Percentiles rank a stretch among this genome's conserved stretches.
phyloP scores from a whole-genome alignment of 1,284 basidiomycete genomes.

The Ustilago bromivora region DNA sequence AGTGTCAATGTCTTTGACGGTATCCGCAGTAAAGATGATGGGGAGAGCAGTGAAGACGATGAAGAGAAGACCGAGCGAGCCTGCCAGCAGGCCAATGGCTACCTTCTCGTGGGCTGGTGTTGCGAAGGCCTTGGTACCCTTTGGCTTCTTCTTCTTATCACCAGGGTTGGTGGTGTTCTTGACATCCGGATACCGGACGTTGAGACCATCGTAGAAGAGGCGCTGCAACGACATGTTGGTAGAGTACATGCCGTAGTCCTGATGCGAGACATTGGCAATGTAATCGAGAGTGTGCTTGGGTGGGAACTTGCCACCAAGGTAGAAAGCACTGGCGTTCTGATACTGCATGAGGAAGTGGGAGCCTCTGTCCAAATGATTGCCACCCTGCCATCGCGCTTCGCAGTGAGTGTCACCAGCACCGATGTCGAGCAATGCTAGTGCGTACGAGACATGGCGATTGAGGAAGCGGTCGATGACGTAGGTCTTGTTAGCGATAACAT shows the following conservation, averaged over 20 bases:
- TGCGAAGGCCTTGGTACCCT: slow-evolving; percentile 58
- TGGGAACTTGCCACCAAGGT: slow-evolving; percentile 50
- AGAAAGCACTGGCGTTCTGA: slow-evolving; percentile 35
- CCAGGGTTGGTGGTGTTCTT: slow-evolving; percentile 52
- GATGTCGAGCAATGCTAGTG: slow-evolving; percentile 54
- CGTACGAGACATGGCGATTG: slow-evolving; percentile 50
- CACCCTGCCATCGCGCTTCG: slow-evolving; percentile 57
- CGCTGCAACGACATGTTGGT: slow-evolving; percentile 42
- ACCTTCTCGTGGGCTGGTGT: slow-evolving; percentile 61
- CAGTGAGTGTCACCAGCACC: slow-evolving; percentile 54
- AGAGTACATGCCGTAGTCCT: slow-evolving; percentile 58
- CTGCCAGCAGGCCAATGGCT: slow-evolving; percentile 58
- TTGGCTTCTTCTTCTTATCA: slow-evolving; percentile 39
- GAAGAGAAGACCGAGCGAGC: slow-evolving; percentile 46
- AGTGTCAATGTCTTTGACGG: slow-evolving; percentile 35
- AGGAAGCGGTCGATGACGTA: slow-evolving; percentile 56
- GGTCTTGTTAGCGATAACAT: slow-evolving; percentile 41
- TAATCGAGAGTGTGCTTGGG: slow-evolving; percentile 46
- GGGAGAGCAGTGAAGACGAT: slow-evolving; percentile 58
- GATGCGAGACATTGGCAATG: slow-evolving; percentile 53
- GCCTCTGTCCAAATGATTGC: slow-evolving; percentile 59
- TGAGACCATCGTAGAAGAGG: slow-evolving; percentile 47
- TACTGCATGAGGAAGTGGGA: slow-evolving; percentile 52
- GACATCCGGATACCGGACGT: slow-evolving; percentile 44
- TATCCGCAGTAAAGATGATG: slow-evolving; percentile 59